Percentiles rank a stretch among this genome's conserved stretches.
These are phyloP conservation scores for Ophiostoma triangulosporum DNA, from an alignment of 2,329 filamentous ascomycete genomes.

Conservation along the genomic window DNA sequence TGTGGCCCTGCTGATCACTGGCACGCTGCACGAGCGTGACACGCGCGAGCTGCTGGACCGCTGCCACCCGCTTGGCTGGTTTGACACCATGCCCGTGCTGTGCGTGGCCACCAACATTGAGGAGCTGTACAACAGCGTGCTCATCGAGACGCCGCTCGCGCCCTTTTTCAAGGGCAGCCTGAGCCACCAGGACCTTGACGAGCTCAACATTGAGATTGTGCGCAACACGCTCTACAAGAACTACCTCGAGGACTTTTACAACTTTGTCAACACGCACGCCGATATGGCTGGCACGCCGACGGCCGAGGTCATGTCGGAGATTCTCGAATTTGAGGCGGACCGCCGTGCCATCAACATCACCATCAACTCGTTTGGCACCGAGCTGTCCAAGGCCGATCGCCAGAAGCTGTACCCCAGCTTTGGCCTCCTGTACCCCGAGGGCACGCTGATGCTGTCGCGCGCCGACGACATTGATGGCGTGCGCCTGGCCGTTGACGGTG, in stretches of 20 bases:
- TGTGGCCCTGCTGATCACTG: slow-evolving; percentile 92
- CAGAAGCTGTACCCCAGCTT: slow-evolving; percentile 94
- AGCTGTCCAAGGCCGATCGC: slow-evolving; percentile 82
- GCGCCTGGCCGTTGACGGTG: slow-evolving; percentile 80
- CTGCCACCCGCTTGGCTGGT: slow-evolving; percentile 96
- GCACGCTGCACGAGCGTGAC: slow-evolving; percentile 92
- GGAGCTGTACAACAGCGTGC: slow-evolving; percentile 93
- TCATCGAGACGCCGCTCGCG: slow-evolving; percentile 91
- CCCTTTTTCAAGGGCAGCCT: slow-evolving; percentile 96
- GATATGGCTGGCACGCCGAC: slow-evolving; percentile 84
- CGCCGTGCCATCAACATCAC: slow-evolving; percentile 97
- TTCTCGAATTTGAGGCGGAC: slow-evolving; percentile 93
- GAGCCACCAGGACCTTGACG: slow-evolving; percentile 91
- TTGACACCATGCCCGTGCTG: slow-evolving; percentile 96
- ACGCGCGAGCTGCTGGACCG: slow-evolving; percentile 88
- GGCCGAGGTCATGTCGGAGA: slow-evolving; percentile 86
- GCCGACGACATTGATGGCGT: slow-evolving; percentile 94
- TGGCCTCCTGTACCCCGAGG: slow-evolving; percentile 83
- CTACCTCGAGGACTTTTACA: slow-evolving; percentile 94
- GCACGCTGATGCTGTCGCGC: slow-evolving; percentile 83
- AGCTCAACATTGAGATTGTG: slow-evolving; percentile 98
- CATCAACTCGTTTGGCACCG: slow-evolving; percentile 94
- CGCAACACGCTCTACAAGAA: slow-evolving; percentile 99
- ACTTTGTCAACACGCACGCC: slow-evolving; percentile 80
- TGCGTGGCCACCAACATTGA: slow-evolving; percentile 98